Percentiles rank a stretch among this genome's conserved stretches.
Conservation (phyloP, 2,329 filamentous ascomycete genomes). For the Xylaria digitata region DNA sequence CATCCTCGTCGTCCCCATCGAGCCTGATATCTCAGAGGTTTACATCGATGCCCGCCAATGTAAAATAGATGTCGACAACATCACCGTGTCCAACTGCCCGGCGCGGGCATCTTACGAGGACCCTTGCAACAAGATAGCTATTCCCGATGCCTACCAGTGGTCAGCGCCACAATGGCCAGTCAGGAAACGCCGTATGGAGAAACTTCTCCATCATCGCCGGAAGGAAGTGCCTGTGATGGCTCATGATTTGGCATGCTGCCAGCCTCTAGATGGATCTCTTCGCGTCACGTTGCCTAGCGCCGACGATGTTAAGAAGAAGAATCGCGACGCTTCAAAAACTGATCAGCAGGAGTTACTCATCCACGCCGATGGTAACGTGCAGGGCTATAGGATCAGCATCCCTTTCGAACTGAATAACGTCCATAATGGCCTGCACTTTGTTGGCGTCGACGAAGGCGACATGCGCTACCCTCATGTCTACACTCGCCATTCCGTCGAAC, state of each 20-base stretch:
- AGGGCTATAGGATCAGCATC: slow-evolving; percentile 67
- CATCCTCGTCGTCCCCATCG: slow-evolving; percentile 76
- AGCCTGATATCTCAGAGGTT: slow-evolving; percentile 67
- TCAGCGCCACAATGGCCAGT: slow-evolving; percentile 80
- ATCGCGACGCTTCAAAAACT: slow-evolving; percentile 50
- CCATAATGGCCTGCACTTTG: slow-evolving; percentile 90
- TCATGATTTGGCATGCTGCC: slow-evolving; percentile 66
- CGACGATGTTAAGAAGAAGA: slow-evolving; percentile 50
- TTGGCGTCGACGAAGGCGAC: slow-evolving; percentile 83
- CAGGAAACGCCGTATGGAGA: slow-evolving; percentile 73
- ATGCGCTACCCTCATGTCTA: slow-evolving; percentile 90
- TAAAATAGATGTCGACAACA: slow-evolving; percentile 64
- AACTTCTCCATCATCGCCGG: slow-evolving; percentile 61
- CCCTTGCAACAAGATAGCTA: slow-evolving; percentile 73
- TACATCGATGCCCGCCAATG: slow-evolving; percentile 72
- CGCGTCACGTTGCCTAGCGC: slow-evolving; percentile 54
- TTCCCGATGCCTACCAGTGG: slow-evolving; percentile 71
- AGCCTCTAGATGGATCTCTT: slow-evolving; percentile 66
- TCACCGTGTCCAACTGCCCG: slow-evolving; percentile 63
- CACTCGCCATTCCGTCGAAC: slow-evolving; percentile 81
- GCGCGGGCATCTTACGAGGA: slow-evolving; percentile 66
- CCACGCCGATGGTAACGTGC: slow-evolving; percentile 50
- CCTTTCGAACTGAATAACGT: slow-evolving; percentile 82
- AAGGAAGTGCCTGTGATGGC: slow-evolving; percentile 66
- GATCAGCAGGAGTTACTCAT: slow-evolving; percentile 54